Conservation (phyloP, 345 rosid genomes). For the Linum trigynum region DNA sequence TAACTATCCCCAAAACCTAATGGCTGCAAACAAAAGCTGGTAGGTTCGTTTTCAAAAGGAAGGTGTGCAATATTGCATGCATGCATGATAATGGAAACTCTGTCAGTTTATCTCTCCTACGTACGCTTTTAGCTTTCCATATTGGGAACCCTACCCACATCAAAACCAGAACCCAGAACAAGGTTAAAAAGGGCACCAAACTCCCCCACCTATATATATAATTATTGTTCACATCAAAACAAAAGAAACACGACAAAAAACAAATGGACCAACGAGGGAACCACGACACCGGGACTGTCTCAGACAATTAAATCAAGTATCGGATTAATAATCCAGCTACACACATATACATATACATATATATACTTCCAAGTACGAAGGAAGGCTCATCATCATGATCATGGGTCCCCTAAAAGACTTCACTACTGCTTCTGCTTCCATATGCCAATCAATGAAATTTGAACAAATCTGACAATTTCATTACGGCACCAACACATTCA, state of each 20-base stretch:
- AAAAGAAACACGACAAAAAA: neutral
- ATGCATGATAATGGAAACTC: neutral
- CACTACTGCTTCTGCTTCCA: too few relatives aligned
- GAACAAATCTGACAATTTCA: too few relatives aligned
- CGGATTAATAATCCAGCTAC: too few relatives aligned
- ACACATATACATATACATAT: too few relatives aligned
- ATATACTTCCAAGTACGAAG: too few relatives aligned
- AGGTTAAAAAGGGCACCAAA: neutral
- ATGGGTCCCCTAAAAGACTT: too few relatives aligned
- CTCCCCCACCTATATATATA: neutral
- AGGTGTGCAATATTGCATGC: neutral
- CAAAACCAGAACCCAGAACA: neutral
- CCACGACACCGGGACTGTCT: too few relatives aligned
- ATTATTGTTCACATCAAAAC: neutral
- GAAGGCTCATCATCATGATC: too few relatives aligned
- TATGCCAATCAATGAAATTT: too few relatives aligned
- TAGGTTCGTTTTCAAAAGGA: neutral
- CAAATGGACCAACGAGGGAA: too few relatives aligned
- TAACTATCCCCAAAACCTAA: neutral
- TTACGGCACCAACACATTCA: too few relatives aligned
- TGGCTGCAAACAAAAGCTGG: neutral
- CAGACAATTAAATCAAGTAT: too few relatives aligned
- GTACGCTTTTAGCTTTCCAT: neutral
- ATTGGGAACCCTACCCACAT: neutral
- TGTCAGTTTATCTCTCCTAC: neutral